Evolutionary conservation across 805 yeast species (phyloP), one percentile per base, ranked within the genome.

Genomic region (Teunomyces aglyptinius): DNA sequence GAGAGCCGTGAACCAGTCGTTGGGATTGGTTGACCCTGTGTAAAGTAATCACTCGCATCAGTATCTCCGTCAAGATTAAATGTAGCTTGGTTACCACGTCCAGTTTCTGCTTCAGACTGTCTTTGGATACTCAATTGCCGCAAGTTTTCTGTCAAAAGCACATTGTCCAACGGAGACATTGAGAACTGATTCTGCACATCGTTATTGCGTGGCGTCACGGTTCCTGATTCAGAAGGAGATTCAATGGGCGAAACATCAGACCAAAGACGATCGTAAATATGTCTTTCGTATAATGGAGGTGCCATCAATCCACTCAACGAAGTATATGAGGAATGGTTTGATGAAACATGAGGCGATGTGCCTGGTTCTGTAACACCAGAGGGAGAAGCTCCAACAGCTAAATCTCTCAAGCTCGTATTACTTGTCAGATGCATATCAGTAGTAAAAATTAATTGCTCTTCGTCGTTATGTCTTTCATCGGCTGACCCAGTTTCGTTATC

Each of bases 201-300:
- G 24, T 38, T 39, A 32, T 41, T 38, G 51, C 67, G 51, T 22
- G 77, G 74, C 1, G 77, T 71, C 6, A 65, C 63, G 5, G 67
- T 36, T 3, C 80, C 80, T 0, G 81, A 76, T 18, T 53, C 52
- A 11, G 60, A 49, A 4, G 82, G 81, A 5, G 76, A 74, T 18
- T 75, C 80, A 5, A 64, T 50, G 4, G 81, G 82, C 4, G 81
- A 69, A 6, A 82, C 72, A 47, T 84, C 91, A 29, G 79, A 76
- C 87, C 87, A 89, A 18, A 90, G 65, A 46, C 86, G 71, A 65
- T 90, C 97, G 63, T 85, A 87, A 31, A 89, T 80, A 63, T 88
- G 96, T 45, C 77, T 81, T 49, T 82, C 90, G 62, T 90, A 90
- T 47, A 85, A 77, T 22, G 97, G 96, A 2, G 97, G 97, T 0